phyloP scores from a whole-genome alignment of 208 protist species.

The Crithidia bombi region DNA sequence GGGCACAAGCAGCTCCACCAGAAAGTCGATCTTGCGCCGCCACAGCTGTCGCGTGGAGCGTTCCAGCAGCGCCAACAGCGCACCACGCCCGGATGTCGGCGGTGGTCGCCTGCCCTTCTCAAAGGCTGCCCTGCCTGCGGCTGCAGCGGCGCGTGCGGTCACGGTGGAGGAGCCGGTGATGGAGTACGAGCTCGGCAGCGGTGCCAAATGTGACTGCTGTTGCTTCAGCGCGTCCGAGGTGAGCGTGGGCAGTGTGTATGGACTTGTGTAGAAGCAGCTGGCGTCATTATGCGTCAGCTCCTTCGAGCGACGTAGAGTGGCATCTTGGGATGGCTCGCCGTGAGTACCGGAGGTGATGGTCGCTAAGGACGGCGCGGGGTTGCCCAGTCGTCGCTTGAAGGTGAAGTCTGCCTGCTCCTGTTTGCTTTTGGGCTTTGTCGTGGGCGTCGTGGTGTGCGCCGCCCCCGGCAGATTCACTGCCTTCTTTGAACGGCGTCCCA shows the following conservation, averaged over 20 bases:
- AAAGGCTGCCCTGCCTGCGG: neutral
- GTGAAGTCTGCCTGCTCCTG: neutral
- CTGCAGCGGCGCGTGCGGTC: neutral
- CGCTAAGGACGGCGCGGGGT: neutral
- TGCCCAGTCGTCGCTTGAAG: neutral
- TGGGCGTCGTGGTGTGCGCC: no score
- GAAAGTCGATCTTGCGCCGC: slow-evolving; percentile 24
- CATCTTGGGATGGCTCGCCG: neutral
- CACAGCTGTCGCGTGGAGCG: slow-evolving; percentile 35
- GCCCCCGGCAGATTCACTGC: neutral
- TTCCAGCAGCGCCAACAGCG: slow-evolving; percentile 37
- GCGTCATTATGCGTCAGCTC: neutral
- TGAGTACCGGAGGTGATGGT: neutral
- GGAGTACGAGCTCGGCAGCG: neutral
- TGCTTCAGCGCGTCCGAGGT: neutral
- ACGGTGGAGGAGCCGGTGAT: neutral
- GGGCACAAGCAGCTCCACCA: slow-evolving; percentile 47
- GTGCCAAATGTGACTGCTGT: neutral
- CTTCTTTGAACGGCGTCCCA: slow-evolving; percentile 5
- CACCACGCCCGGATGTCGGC: neutral
- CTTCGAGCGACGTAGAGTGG: neutral
- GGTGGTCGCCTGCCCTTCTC: slow-evolving; percentile 1
- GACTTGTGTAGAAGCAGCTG: neutral
- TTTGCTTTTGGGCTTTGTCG: no score
- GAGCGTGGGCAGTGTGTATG: neutral